Percentiles rank a stretch among this genome's conserved stretches.
Conservation (phyloP, 441 rosid genomes). For the Adansonia madagascariensis region DNA sequence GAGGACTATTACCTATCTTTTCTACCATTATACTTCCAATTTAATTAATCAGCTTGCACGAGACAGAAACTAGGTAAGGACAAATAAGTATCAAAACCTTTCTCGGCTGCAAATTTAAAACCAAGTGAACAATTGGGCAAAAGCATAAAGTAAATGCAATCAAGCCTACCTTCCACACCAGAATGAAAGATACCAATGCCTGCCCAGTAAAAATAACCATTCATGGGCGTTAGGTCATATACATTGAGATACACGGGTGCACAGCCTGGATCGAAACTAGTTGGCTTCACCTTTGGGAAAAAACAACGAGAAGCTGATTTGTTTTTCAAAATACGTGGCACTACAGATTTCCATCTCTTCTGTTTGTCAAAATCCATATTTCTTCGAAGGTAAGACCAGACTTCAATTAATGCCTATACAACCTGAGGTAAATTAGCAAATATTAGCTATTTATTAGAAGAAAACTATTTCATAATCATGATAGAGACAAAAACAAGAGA, state of each 20-base stretch:
- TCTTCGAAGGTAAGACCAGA: slow-evolving; percentile 31
- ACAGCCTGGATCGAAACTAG: slow-evolving; percentile 47
- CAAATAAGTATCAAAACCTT: slow-evolving; percentile 17
- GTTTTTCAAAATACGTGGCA: slow-evolving; percentile 51
- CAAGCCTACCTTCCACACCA: slow-evolving; percentile 65
- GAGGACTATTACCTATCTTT: not conserved
- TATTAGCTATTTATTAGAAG: slow-evolving; percentile 10
- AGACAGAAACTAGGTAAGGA: slow-evolving; percentile 15
- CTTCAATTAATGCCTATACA: slow-evolving; percentile 40
- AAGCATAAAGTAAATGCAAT: not conserved
- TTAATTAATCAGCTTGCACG: not conserved
- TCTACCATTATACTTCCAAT: not conserved
- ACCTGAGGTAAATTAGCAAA: slow-evolving; percentile 35
- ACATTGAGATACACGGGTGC: slow-evolving; percentile 75
- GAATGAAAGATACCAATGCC: slow-evolving; percentile 80
- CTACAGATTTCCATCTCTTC: slow-evolving; percentile 56
- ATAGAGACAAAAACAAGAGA: not conserved
- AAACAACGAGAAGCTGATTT: slow-evolving; percentile 60
- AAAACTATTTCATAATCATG: not conserved
- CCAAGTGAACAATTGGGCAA: not conserved
- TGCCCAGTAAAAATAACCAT: slow-evolving; percentile 78
- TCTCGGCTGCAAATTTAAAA: not conserved
- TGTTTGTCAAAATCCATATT: slow-evolving; percentile 56
- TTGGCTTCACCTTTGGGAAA: slow-evolving; percentile 58
- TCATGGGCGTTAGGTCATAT: slow-evolving; percentile 70